A percentile compares a stretch with the other conserved stretches of the same genome.
These are phyloP conservation scores for Termitomyces sp. DNA, from an alignment of 768 basidiomycete species.

Conservation along the genomic window DNA sequence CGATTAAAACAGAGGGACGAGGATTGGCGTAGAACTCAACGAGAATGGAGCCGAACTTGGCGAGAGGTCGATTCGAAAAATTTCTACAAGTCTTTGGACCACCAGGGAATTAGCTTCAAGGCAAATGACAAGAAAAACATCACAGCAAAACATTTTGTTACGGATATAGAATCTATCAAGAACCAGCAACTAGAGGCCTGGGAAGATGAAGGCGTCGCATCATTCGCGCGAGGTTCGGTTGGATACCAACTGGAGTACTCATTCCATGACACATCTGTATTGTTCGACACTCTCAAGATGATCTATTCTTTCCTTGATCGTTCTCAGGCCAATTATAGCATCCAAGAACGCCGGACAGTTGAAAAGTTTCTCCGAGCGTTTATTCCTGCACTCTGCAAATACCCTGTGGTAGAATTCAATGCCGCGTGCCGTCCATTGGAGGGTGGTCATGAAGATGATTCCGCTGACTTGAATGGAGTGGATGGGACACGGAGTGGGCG, in stretches of 20 bases:
- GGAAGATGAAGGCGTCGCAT: slow-evolving; percentile 30
- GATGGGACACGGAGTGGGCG: slow-evolving; percentile 41
- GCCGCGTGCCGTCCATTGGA: slow-evolving; percentile 57
- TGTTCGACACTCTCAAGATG: slow-evolving; percentile 89
- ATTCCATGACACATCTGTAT: slow-evolving; percentile 72
- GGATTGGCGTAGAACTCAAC: slow-evolving; percentile 91
- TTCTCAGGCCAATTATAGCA: slow-evolving; percentile 70
- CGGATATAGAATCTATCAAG: slow-evolving; percentile 71
- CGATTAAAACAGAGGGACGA: slow-evolving; percentile 93
- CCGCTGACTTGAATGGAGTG: slow-evolving; percentile 25
- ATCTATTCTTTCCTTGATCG: slow-evolving; percentile 90
- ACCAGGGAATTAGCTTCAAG: slow-evolving; percentile 94
- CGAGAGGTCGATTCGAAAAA: slow-evolving; percentile 95
- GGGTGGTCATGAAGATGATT: slow-evolving; percentile 40
- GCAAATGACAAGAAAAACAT: slow-evolving; percentile 92
- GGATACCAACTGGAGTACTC: slow-evolving; percentile 76
- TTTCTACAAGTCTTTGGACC: slow-evolving; percentile 96
- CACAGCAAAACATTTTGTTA: slow-evolving; percentile 78
- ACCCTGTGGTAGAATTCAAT: slow-evolving; percentile 63
- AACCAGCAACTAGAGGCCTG: slow-evolving; percentile 48
- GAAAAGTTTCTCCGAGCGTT: slow-evolving; percentile 85
- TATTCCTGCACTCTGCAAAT: slow-evolving; percentile 78
- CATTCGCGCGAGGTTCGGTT: slow-evolving; percentile 44
- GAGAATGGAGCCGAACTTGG: slow-evolving; percentile 98
- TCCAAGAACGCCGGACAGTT: slow-evolving; percentile 74